These are phyloP conservation scores for Mycena venus DNA, from an alignment of 768 basidiomycete genomes.

Conservation along the genomic window DNA sequence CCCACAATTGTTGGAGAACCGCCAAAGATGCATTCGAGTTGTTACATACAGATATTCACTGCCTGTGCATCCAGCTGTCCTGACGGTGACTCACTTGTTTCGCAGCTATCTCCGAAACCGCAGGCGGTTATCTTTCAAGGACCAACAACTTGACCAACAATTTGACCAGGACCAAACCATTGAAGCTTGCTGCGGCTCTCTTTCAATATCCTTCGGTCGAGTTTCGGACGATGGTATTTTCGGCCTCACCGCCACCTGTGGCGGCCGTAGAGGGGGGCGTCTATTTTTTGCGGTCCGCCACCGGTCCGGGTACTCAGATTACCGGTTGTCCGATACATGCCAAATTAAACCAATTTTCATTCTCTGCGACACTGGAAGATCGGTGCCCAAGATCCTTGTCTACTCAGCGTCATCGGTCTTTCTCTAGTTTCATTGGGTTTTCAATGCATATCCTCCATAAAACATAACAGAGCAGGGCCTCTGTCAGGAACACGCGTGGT, in stretches of 20 bases:
- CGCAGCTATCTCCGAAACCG: neutral
- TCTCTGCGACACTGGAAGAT: neutral
- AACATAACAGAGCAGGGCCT: slow-evolving; percentile 7
- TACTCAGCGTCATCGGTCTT: neutral
- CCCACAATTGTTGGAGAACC: neutral
- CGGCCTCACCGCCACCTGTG: neutral
- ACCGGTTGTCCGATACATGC: neutral
- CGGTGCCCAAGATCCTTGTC: slow-evolving; percentile 14
- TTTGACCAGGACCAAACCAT: no score
- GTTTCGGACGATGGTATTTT: neutral
- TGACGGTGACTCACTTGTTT: neutral
- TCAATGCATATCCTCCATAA: slow-evolving; percentile 6
- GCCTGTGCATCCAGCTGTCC: neutral
- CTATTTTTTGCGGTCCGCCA: neutral
- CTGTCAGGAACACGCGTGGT: slow-evolving; percentile 7
- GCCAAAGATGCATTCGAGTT: neutral
- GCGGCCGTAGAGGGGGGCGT: no score
- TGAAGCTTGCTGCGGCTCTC: no score
- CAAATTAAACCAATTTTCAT: neutral
- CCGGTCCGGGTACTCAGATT: slow-evolving; percentile 7
- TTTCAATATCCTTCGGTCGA: neutral
- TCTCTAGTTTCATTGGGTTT: neutral
- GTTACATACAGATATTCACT: neutral
- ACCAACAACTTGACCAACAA: no score
- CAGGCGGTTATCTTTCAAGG: neutral